These are phyloP conservation scores for Malus hybrid DNA, from an alignment of 331 rosid species.

Conservation along the genomic window DNA sequence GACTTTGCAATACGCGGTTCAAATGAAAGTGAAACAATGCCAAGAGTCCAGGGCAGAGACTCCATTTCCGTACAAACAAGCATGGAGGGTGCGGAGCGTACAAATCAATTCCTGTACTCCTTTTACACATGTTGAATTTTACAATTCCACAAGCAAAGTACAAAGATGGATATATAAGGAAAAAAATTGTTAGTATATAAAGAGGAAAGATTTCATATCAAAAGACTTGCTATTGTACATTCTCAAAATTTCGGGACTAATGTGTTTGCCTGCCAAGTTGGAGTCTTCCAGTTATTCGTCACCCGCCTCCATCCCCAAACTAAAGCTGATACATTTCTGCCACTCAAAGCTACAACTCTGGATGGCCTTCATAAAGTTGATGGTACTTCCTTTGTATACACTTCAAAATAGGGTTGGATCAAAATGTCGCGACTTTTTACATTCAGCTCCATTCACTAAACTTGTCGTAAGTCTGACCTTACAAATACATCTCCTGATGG, in stretches of 20 bases:
- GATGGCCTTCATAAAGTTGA: conserved; percentile 1
- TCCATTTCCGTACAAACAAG: background rate
- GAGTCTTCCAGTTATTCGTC: background rate
- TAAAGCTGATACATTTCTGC: background rate
- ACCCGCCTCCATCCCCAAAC: background rate
- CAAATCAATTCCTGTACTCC: background rate
- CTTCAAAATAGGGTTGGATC: conserved; percentile 16
- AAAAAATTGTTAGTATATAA: background rate
- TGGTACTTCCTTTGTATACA: conserved; percentile 11
- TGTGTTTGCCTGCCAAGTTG: background rate
- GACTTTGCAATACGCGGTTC: too few relatives aligned
- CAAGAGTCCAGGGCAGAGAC: background rate
- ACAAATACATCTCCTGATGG: conserved; percentile 64
- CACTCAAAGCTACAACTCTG: conserved; percentile 1
- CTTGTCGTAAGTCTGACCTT: conserved; percentile 43
- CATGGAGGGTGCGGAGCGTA: background rate
- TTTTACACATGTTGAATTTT: background rate
- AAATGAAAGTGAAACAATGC: background rate
- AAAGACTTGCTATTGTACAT: background rate
- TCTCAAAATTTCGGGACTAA: background rate
- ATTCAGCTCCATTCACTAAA: background rate
- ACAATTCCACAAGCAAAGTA: conserved; percentile 4
- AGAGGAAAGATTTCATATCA: background rate
- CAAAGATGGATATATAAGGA: background rate
- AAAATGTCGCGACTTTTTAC: conserved; percentile 15